Conservation (phyloP, 805 yeast species). For the Barnettozyma vustinii region DNA sequence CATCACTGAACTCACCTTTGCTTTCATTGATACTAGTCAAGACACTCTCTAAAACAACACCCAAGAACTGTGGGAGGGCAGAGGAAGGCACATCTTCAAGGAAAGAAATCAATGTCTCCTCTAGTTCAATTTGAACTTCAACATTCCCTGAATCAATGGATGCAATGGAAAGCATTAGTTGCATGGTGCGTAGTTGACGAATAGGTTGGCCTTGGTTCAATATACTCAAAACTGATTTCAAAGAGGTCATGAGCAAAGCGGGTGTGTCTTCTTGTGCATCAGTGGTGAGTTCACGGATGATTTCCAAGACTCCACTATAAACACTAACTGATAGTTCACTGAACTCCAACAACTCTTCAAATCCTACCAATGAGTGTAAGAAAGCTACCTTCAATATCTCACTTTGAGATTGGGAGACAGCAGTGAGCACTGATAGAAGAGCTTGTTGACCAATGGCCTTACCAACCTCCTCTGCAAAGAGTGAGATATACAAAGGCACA, state of each 20-base stretch:
- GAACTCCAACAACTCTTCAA: conserved; percentile 1
- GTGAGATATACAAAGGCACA: conserved; percentile 35
- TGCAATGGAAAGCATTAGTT: conserved; percentile 57
- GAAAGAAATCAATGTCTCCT: conserved; percentile 61
- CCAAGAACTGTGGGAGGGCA: conserved; percentile 43
- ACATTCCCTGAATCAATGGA: conserved; percentile 71
- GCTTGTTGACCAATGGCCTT: conserved; percentile 18
- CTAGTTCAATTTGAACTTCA: conserved; percentile 58
- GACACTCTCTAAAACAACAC: conserved; percentile 47
- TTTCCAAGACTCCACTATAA: neutral
- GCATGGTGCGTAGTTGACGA: conserved; percentile 30
- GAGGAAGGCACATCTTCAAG: conserved; percentile 40
- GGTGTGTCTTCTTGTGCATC: conserved; percentile 79
- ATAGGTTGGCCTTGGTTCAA: neutral
- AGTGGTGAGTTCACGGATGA: conserved; percentile 31
- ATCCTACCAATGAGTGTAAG: neutral
- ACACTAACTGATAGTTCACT: neutral
- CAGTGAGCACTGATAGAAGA: neutral
- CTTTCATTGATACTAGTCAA: conserved; percentile 31
- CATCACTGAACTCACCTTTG: conserved; percentile 2
- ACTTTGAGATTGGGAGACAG: neutral
- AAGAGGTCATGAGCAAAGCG: conserved; percentile 54
- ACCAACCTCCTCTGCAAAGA: conserved; percentile 28
- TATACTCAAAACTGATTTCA: conserved; percentile 35
- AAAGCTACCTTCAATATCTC: conserved; percentile 22